A percentile compares a stretch with the other conserved stretches of the same genome.
Conservation (phyloP, 2,329 filamentous ascomycete genomes). For the Cytospora piceae region DNA sequence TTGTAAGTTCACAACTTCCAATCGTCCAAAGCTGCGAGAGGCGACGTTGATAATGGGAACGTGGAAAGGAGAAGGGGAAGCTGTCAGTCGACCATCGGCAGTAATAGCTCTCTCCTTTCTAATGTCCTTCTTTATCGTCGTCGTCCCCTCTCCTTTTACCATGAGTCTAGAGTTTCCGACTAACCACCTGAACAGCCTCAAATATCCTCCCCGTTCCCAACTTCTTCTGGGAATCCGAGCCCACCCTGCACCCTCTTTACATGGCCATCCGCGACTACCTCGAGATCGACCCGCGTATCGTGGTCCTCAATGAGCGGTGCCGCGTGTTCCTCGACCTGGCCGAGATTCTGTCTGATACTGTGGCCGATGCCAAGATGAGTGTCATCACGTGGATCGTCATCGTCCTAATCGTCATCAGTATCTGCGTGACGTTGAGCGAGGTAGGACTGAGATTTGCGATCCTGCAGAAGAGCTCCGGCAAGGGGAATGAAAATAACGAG, state of each 20-base stretch:
- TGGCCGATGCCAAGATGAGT: conserved; percentile 94
- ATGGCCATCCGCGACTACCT: conserved; percentile 94
- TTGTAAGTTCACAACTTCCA: conserved; percentile 61
- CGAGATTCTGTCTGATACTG: conserved; percentile 89
- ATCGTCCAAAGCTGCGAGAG: not conserved
- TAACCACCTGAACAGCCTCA: conserved; percentile 62
- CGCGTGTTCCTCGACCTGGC: conserved; percentile 95
- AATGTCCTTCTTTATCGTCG: not conserved
- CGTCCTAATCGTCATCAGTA: conserved; percentile 86
- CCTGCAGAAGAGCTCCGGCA: conserved; percentile 49
- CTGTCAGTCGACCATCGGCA: not conserved
- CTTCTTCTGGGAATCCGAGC: conserved; percentile 98
- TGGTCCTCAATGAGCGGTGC: conserved; percentile 95
- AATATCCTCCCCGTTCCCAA: conserved; percentile 96
- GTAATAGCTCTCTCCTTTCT: not conserved
- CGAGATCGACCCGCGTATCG: conserved; percentile 93
- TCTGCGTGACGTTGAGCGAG: conserved; percentile 87
- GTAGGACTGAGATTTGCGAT: conserved; percentile 85
- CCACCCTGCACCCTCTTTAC: conserved; percentile 92
- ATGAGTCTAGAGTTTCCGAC: not conserved
- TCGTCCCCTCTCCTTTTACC: not conserved
- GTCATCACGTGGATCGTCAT: conserved; percentile 98
- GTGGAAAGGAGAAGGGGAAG: not conserved
- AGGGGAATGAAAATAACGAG: conserved; percentile 6
- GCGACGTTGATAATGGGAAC: not conserved